Percentiles rank a stretch among this genome's conserved stretches.
These are phyloP conservation scores for Candida jianshihensis DNA, from an alignment of 805 yeast genomes.

Conservation along the genomic window DNA sequence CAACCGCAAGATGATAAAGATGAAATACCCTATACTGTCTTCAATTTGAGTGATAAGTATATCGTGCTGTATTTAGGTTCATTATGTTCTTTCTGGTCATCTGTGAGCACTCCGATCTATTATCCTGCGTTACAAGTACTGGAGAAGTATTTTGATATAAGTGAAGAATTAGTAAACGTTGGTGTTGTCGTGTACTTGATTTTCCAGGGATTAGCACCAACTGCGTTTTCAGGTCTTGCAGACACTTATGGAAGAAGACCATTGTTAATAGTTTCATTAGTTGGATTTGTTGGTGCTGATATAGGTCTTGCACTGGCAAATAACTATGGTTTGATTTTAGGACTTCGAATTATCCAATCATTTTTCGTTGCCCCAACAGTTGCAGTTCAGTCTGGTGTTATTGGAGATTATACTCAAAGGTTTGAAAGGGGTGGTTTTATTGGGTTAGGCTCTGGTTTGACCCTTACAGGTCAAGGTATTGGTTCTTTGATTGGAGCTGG, in stretches of 20 bases:
- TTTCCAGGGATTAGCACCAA: slow-evolving; percentile 73
- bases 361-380: slow-evolving; percentile 71
- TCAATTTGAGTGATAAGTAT: slow-evolving; percentile 33
- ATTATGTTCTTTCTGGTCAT: slow-evolving; percentile 54
- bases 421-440: slow-evolving; percentile 64
- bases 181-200: slow-evolving; percentile 73
- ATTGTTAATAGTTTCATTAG: slow-evolving; percentile 44
- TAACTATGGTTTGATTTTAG: slow-evolving; percentile 53
- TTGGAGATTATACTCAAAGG: slow-evolving; percentile 66
- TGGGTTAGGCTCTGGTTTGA: slow-evolving; percentile 59
- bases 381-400: slow-evolving; percentile 60
- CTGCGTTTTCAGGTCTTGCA: slow-evolving; percentile 59
- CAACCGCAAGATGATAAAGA: slow-evolving; percentile 17
- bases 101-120: slow-evolving; percentile 71
- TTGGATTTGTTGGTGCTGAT: slow-evolving; percentile 53
- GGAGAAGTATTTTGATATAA: slow-evolving; percentile 44
- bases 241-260: slow-evolving; percentile 74
- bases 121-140: slow-evolving; percentile 68
- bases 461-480: slow-evolving; percentile 66
- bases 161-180: slow-evolving; percentile 54
- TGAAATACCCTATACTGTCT: slow-evolving; percentile 32
- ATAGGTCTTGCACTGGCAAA: slow-evolving; percentile 57
- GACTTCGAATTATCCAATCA: slow-evolving; percentile 71
- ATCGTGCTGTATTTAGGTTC: slow-evolving; percentile 35
- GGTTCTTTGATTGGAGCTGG: slow-evolving; percentile 65